Base-by-base conservation (phyloP, 176 grass and related monocot genomes). In the Aegilops bicornis region DNA sequence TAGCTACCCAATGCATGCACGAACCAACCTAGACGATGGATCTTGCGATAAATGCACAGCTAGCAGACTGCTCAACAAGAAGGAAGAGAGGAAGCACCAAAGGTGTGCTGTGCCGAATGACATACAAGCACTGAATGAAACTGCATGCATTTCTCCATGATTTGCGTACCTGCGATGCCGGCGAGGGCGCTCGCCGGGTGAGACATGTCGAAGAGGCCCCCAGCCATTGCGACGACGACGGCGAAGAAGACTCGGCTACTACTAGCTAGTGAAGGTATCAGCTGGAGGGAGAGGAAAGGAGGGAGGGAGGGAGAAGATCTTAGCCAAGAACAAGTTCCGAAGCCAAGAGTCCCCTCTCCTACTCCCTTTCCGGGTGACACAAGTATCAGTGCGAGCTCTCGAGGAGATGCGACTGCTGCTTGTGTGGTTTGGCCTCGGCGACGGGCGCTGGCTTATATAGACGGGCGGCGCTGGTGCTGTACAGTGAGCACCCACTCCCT, bases 161-260 rank as follows among this genome's bases (percentile, higher is more conserved):
- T 3, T 59, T 76, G 82, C 86, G 54, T 22, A 59, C 54, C 86
- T 91, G 82, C 90, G 30, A 91, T 20, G 74, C 90, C 90, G 71
- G 90, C 82, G 71, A 88, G 40, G 90, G 72, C 70, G 86, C 82
- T 10, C 19, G 86, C 86, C 71, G 86, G 89, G 89, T 91, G 82
- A 71, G 77, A 70, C 81, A 91, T 84, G 76, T 69, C 75, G 16
- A 88, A 70, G 77, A 84, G 24, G 1, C 89, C 85, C 73, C 82
- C 83, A 20, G 85, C 81, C 89, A 91, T 91, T 10, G 8, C 40
- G 12, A 48, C 73, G 15, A 3, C 43, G 43, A 48, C 13, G 40
- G 3, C 7, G 42, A 43, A 8, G 40, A 42, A 12, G 42, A 43
- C 42, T 29, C 42, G 8, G 42, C n/a, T 78, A 31, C 19, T 54